These are phyloP conservation scores for Daldinia vernicosa DNA, from an alignment of 495 filamentous ascomycete species.

Conservation along the genomic window DNA sequence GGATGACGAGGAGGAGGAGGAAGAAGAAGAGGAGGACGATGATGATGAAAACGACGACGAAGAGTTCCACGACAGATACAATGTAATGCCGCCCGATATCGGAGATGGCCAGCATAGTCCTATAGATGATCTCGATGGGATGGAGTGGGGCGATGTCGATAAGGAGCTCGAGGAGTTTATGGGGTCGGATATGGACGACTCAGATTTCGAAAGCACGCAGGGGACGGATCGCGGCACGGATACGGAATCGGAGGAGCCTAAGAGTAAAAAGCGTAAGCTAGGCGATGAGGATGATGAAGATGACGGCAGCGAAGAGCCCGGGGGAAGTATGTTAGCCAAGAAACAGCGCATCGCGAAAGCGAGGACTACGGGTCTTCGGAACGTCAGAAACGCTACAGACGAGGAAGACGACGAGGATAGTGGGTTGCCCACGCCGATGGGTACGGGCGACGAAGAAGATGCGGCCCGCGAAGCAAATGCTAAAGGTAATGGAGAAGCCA, in stretches of 20 bases:
- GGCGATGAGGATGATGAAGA: slow-evolving; percentile 49
- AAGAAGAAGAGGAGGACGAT: slow-evolving; percentile 51
- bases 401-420: slow-evolving; percentile 49
- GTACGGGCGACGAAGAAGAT: slow-evolving; percentile 63
- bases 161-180: slow-evolving; percentile 83
- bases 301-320: slow-evolving; percentile 44
- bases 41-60: slow-evolving; percentile 59
- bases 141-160: slow-evolving; percentile 70
- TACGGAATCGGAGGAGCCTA: slow-evolving; percentile 43
- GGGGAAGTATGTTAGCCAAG: slow-evolving; percentile 41
- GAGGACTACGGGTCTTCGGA: slow-evolving; percentile 58
- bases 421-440: slow-evolving; percentile 61
- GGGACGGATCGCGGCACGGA: slow-evolving; percentile 46
- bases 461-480: slow-evolving; percentile 19
- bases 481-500: slow-evolving; percentile 43
- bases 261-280: slow-evolving; percentile 41
- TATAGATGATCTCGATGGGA: slow-evolving; percentile 60
- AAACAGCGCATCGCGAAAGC: slow-evolving; percentile 62
- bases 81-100: slow-evolving; percentile 57
- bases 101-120: slow-evolving; percentile 60
- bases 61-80: slow-evolving; percentile 40
- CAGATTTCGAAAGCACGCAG: slow-evolving; percentile 54
- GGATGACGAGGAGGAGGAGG: slow-evolving; percentile 50
- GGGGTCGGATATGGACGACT: slow-evolving; percentile 66
- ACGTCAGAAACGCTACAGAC: slow-evolving; percentile 52